Conservation (phyloP, 2,329 filamentous ascomycete species). For the Leptographium lundbergii region DNA sequence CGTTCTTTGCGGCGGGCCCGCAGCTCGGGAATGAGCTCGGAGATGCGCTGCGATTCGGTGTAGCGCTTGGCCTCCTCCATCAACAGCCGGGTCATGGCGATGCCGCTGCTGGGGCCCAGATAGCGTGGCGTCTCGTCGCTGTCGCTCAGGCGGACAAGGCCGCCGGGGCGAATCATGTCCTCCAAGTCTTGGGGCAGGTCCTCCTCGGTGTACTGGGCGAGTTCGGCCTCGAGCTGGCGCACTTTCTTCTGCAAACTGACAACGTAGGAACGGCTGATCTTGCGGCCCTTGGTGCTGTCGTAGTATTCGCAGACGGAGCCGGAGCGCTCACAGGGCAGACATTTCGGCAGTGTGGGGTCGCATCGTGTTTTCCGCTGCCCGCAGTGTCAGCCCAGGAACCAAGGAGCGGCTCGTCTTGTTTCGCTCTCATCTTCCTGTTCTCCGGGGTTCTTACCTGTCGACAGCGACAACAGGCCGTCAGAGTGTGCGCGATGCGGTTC, state of each 20-base stretch:
- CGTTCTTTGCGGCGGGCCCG: conserved; percentile 42
- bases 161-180: conserved; percentile 75
- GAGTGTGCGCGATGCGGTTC: conserved; percentile 59
- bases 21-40: conserved; percentile 73
- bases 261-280: conserved; percentile 84
- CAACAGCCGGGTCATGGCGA: conserved; percentile 84
- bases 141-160: conserved; percentile 72
- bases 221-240: conserved; percentile 66
- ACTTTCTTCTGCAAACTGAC: conserved; percentile 83
- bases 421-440: too few species aligned
- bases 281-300: conserved; percentile 74
- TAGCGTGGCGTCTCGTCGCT: conserved; percentile 80
- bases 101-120: conserved; percentile 85
- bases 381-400: conserved; percentile 13
- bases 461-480: conserved; percentile 71
- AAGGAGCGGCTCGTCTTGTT: too few species aligned
- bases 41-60: conserved; percentile 80
- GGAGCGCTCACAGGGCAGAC: conserved; percentile 82
- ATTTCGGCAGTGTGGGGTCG: conserved; percentile 83
- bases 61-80: conserved; percentile 96
- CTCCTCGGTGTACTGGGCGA: conserved; percentile 66
- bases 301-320: conserved; percentile 91
- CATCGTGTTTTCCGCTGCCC: conserved; percentile 84
- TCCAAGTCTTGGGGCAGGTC: conserved; percentile 64
- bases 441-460: conserved; percentile 56